These are phyloP conservation scores for Volutella citrinella DNA, from an alignment of 2,329 filamentous ascomycete species.

Conservation along the genomic window DNA sequence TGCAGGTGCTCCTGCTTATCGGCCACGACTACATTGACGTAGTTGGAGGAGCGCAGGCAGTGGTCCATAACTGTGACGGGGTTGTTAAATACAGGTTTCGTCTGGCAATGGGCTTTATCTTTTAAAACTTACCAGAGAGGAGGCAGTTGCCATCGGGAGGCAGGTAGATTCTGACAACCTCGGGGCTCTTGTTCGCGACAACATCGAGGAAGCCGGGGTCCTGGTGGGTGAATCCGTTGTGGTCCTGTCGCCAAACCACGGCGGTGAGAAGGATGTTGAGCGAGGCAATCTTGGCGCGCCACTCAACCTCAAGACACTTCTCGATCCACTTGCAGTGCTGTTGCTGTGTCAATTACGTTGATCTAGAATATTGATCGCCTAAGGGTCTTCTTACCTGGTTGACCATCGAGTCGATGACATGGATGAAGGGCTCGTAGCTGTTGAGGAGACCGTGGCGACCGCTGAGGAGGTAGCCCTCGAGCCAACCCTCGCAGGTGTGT, in stretches of 20 bases:
- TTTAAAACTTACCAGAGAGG: conserved; percentile 47
- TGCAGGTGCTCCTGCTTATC: conserved; percentile 80
- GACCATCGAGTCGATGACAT: conserved; percentile 82
- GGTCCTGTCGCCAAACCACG: conserved; percentile 79
- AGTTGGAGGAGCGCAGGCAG: conserved; percentile 70
- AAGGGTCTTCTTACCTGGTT: conserved; percentile 55
- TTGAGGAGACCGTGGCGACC: conserved; percentile 75
- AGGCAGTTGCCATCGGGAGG: conserved; percentile 78
- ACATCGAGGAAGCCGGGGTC: conserved; percentile 79
- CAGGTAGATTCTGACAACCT: conserved; percentile 77
- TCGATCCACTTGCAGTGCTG: conserved; percentile 81
- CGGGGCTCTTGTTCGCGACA: conserved; percentile 74
- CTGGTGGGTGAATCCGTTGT: conserved; percentile 82
- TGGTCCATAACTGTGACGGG: conserved; percentile 60
- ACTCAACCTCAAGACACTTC: conserved; percentile 76
- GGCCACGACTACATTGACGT: conserved; percentile 77
- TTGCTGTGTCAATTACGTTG: no score
- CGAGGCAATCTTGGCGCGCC: conserved; percentile 70
- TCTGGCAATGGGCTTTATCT: background rate
- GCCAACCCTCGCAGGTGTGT: conserved; percentile 76
- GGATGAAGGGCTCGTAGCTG: conserved; percentile 80
- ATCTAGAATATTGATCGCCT: no score
- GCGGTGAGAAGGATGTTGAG: conserved; percentile 78
- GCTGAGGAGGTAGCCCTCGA: conserved; percentile 74
- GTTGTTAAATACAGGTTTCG: conserved; percentile 12